These are phyloP conservation scores for Pelargonium australe DNA, from an alignment of 441 rosid species.

Conservation along the genomic window DNA sequence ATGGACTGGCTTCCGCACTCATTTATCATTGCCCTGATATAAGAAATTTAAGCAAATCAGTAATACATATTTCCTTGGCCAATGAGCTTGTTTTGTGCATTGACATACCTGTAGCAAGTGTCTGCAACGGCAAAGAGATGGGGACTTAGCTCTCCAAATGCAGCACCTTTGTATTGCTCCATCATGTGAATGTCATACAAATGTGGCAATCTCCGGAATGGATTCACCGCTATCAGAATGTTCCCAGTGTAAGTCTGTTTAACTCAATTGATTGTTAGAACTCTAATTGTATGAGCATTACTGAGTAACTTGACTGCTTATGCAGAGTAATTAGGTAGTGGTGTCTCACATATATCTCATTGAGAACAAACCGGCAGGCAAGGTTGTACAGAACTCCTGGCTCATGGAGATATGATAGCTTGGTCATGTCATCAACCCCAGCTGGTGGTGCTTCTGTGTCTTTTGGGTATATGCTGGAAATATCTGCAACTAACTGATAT, in stretches of 20 bases:
- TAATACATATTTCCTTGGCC: not conserved
- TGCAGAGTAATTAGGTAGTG: no score
- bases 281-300: no score
- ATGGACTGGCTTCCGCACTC: constrained; percentile 98
- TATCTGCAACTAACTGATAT: constrained; percentile 69
- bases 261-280: constrained; percentile 12
- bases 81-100: not conserved
- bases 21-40: constrained; percentile 89
- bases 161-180: constrained; percentile 98
- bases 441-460: constrained; percentile 97
- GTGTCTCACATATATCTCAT: constrained; percentile 81
- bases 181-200: constrained; percentile 98
- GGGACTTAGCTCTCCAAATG: constrained; percentile 97
- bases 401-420: constrained; percentile 95
- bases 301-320: no score
- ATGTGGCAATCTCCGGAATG: constrained; percentile 97
- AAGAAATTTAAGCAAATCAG: constrained; percentile 21
- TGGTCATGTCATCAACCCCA: constrained; percentile 99
- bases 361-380: constrained; percentile 89
- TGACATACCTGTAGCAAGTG: constrained; percentile 69
- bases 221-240: constrained; percentile 95
- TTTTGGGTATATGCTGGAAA: constrained; percentile 77
- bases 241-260: constrained; percentile 98
- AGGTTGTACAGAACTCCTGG: constrained; percentile 95
- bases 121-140: constrained; percentile 99